Evolutionary conservation across 108 stramenopile genomes (phyloP).

Genomic region (Fragilaria radians): DNA sequence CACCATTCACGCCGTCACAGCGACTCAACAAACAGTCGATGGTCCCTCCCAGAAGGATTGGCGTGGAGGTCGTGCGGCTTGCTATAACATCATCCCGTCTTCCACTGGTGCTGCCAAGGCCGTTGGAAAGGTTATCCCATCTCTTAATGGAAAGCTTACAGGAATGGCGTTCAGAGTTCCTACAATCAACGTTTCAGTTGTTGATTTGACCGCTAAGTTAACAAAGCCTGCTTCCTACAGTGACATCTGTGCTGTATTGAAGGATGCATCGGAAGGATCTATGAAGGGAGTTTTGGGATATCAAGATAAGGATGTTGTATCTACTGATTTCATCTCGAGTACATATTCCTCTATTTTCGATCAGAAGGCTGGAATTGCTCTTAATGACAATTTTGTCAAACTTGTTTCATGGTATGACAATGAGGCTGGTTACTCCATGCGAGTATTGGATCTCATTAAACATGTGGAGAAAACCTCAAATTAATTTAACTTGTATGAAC

Average conservation of each 20-base stretch:
- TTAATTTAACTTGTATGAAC: constrained; percentile 10
- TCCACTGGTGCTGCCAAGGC: constrained; percentile 96
- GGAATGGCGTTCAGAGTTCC: constrained; percentile 99
- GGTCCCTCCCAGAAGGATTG: constrained; percentile 98
- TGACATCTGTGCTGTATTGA: constrained; percentile 92
- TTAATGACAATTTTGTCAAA: constrained; percentile 98
- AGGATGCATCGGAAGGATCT: constrained; percentile 90
- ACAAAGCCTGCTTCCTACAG: constrained; percentile 93
- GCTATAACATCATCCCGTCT: constrained; percentile 98
- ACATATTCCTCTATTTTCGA: constrained; percentile 94
- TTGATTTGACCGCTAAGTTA: constrained; percentile 93
- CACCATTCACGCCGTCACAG: constrained; percentile 98
- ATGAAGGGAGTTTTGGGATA: constrained; percentile 95
- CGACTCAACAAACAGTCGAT: constrained; percentile 97
- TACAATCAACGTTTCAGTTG: constrained; percentile 96
- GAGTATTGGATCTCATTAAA: constrained; percentile 89
- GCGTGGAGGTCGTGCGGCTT: constrained; percentile 96
- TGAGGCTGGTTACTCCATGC: constrained; percentile 92
- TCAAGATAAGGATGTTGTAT: constrained; percentile 93
- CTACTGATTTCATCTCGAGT: constrained; percentile 93
- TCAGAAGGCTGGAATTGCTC: constrained; percentile 95
- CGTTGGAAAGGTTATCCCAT: constrained; percentile 95
- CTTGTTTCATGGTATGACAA: constrained; percentile 99
- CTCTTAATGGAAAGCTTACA: constrained; percentile 97
- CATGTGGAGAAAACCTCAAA: constrained; percentile 71